These are phyloP conservation scores for Dillenia suffruticosa DNA, from an alignment of 164 flowering plant genomes.

Conservation along the genomic window DNA sequence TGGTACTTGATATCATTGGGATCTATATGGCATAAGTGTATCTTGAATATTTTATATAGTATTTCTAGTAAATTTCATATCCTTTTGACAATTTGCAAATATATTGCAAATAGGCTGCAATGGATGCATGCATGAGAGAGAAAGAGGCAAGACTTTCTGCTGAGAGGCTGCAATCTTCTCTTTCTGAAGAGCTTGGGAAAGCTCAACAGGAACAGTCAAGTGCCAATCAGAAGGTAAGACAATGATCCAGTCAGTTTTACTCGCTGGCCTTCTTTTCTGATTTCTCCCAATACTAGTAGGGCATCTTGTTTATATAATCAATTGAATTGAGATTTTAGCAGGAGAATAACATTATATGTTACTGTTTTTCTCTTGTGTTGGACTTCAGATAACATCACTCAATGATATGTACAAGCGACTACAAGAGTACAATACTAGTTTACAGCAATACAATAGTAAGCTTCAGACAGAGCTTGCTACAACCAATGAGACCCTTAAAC, in stretches of 20 bases:
- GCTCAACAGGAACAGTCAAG: constrained; percentile 43
- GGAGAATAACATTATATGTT: background rate
- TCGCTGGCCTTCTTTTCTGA: background rate
- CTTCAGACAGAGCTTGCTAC: constrained; percentile 78
- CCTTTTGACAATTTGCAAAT: no score
- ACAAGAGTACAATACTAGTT: constrained; percentile 88
- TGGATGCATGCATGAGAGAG: constrained; percentile 50
- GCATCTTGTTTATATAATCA: no score
- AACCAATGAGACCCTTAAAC: constrained; percentile 58
- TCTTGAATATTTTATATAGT: no score
- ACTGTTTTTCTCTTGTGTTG: background rate
- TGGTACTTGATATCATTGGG: no score
- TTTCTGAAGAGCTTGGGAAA: constrained; percentile 46
- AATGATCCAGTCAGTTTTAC: background rate
- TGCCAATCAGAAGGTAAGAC: constrained; percentile 62
- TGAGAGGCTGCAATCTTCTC: constrained; percentile 43
- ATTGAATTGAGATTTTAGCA: no score
- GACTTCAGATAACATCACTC: constrained; percentile 51
- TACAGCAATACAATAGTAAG: constrained; percentile 87
- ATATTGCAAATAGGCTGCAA: constrained; percentile 27
- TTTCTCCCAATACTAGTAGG: background rate
- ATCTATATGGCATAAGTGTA: no score
- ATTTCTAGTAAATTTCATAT: no score
- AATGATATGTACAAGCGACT: constrained; percentile 72
- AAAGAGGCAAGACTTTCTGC: constrained; percentile 43